Conservation (phyloP, 208 protist species). For the Spongospora subterranea region DNA sequence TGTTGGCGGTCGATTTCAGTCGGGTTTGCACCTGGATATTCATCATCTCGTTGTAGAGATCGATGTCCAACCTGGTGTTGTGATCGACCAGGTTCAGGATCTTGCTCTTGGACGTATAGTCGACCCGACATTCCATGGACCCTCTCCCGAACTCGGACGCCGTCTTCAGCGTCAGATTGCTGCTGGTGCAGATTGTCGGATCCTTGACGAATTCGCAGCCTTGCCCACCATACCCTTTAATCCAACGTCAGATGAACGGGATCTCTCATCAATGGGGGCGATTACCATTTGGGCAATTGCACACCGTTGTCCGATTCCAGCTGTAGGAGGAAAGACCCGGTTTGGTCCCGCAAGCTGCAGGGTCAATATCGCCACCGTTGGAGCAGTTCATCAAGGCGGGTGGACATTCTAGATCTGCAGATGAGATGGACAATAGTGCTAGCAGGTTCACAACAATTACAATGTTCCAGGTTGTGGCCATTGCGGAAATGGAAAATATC, state of each 20-base stretch:
- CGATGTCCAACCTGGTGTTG: neutral
- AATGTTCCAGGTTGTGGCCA: too few relatives aligned
- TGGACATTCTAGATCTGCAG: neutral
- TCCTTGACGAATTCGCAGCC: slow-evolving; percentile 23
- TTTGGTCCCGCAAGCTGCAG: neutral
- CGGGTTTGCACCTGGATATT: neutral
- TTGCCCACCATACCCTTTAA: neutral
- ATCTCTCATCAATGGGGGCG: neutral
- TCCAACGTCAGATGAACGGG: neutral
- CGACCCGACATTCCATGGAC: neutral
- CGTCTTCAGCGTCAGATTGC: neutral
- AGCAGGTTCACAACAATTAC: too few relatives aligned
- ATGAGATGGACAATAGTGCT: too few relatives aligned
- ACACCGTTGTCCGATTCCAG: neutral
- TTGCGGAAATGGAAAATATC: too few relatives aligned
- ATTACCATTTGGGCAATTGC: neutral
- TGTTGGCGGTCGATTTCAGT: neutral
- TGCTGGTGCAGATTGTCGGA: neutral
- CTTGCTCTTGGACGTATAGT: neutral
- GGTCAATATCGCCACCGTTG: neutral
- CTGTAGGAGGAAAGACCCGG: neutral
- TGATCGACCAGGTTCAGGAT: slow-evolving; percentile 55
- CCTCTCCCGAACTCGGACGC: neutral
- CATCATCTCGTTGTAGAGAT: neutral
- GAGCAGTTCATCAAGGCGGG: neutral